Evolutionary conservation across 164 flowering plant species (phyloP).

Genomic region (Magnolia sinica): DNA sequence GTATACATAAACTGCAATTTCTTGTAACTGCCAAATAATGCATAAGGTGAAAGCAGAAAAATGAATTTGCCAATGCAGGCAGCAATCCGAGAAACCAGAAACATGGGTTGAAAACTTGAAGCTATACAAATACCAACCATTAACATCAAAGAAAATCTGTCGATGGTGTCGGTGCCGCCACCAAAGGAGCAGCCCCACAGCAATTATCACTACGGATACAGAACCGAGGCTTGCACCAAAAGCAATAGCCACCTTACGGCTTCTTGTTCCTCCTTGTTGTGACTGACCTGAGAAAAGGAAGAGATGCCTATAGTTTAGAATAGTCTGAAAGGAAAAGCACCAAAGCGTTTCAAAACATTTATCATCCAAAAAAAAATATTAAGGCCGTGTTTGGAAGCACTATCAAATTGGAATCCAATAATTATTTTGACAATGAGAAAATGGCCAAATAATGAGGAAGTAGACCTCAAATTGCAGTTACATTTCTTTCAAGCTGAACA

Average conservation of each 20-base stretch:
- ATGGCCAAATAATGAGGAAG: not conserved
- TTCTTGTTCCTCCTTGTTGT: conserved; percentile 34
- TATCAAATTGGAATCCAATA: not conserved
- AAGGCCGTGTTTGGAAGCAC: not conserved
- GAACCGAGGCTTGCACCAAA: conserved; percentile 66
- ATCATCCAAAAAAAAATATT: not conserved
- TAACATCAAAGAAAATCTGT: conserved; percentile 88
- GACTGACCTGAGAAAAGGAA: conserved; percentile 39
- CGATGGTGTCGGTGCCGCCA: conserved; percentile 70
- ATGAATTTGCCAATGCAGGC: not conserved
- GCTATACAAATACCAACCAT: conserved; percentile 44
- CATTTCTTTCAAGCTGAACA: not conserved
- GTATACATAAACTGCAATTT: not conserved
- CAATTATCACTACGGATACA: conserved; percentile 37
- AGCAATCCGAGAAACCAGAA: not conserved
- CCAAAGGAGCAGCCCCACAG: conserved; percentile 63
- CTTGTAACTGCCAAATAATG: not conserved
- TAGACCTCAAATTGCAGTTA: not conserved
- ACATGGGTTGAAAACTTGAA: not conserved
- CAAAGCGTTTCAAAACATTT: too few species aligned
- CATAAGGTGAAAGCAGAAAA: not conserved
- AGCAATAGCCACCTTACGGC: conserved; percentile 46
- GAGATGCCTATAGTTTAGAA: conserved; percentile 7
- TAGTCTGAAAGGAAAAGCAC: not conserved
- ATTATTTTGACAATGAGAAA: not conserved